phyloP scores from a whole-genome alignment of 768 basidiomycete species.

The Lactarius pseudohatsudake region DNA sequence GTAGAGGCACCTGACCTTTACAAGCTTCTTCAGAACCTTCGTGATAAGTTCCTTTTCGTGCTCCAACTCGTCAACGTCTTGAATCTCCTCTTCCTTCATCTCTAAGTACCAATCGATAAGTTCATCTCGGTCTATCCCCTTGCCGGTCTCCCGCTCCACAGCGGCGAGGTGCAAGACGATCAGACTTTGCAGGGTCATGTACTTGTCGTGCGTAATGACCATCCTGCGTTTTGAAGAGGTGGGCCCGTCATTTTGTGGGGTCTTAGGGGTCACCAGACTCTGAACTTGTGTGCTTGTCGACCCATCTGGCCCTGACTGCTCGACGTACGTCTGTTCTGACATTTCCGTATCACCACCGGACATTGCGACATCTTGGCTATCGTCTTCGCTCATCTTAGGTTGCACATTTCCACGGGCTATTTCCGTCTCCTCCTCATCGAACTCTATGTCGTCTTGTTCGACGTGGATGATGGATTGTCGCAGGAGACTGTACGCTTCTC shows the following conservation, averaged over 20 bases:
- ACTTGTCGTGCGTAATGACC: slow-evolving; percentile 95
- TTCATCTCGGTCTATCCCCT: slow-evolving; percentile 84
- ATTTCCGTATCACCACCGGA: slow-evolving; percentile 56
- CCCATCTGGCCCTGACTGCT: slow-evolving; percentile 34
- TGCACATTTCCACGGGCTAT: slow-evolving; percentile 48
- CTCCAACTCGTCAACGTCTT: slow-evolving; percentile 83
- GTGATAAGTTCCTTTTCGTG: slow-evolving; percentile 87
- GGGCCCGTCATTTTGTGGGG: slow-evolving; percentile 37
- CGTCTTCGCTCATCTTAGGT: slow-evolving; percentile 41
- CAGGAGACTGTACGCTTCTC: slow-evolving; percentile 91
- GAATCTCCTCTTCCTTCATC: slow-evolving; percentile 76
- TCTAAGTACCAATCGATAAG: slow-evolving; percentile 98
- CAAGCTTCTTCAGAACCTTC: slow-evolving; percentile 86
- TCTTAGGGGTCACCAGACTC: slow-evolving; percentile 29
- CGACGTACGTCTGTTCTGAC: slow-evolving; percentile 46
- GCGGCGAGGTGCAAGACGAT: slow-evolving; percentile 81
- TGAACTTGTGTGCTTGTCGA: slow-evolving; percentile 31
- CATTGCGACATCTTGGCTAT: slow-evolving; percentile 65
- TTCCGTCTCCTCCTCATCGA: slow-evolving; percentile 85
- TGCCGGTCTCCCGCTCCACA: slow-evolving; percentile 70
- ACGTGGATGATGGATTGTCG: slow-evolving; percentile 99
- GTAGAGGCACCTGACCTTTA: slow-evolving; percentile 62
- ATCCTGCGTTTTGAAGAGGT: slow-evolving; percentile 66
- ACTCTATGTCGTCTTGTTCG: slow-evolving; percentile 97
- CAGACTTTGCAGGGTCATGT: slow-evolving; percentile 84